These are phyloP conservation scores for Tephrocybe sp. DNA, from an alignment of 768 basidiomycete genomes.

Conservation along the genomic window DNA sequence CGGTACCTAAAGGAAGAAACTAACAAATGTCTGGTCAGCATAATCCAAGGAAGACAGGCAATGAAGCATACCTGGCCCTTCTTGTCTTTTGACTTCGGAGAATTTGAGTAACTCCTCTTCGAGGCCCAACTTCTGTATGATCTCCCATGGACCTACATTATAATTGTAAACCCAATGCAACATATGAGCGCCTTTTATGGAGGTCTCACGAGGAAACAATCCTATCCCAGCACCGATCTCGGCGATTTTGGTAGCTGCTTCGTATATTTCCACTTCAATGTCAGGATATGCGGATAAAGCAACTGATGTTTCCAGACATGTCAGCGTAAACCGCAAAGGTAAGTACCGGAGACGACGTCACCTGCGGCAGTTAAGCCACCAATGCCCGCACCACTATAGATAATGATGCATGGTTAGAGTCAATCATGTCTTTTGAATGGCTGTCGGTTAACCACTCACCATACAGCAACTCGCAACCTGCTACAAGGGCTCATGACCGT, in stretches of 20 bases:
- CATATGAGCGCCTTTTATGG: conserved; percentile 15
- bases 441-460: conserved; percentile 32
- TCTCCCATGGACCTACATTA: conserved; percentile 44
- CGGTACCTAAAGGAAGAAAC: conserved; percentile 54
- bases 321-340: conserved; percentile 7
- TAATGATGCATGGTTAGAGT: conserved; percentile 12
- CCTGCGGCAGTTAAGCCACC: conserved; percentile 46
- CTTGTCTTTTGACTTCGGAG: conserved; percentile 33
- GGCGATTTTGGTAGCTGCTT: conserved; percentile 44
- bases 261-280: conserved; percentile 56
- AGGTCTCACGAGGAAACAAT: conserved; percentile 41
- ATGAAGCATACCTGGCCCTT: conserved; percentile 36
- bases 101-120: conserved; percentile 41
- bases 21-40: conserved; percentile 20
- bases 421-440: conserved; percentile 10
- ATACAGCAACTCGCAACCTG: conserved; percentile 52
- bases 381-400: conserved; percentile 47
- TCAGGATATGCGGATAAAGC: conserved; percentile 47
- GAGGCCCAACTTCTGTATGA: conserved; percentile 42
- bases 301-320: conserved; percentile 20
- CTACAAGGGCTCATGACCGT: conserved; percentile 25
- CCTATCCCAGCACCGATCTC: conserved; percentile 67
- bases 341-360: conserved; percentile 9
- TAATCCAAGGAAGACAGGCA: background rate
- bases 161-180: background rate